Conservation (phyloP, 2,329 filamentous ascomycete genomes). For the Passalora sequoiae region DNA sequence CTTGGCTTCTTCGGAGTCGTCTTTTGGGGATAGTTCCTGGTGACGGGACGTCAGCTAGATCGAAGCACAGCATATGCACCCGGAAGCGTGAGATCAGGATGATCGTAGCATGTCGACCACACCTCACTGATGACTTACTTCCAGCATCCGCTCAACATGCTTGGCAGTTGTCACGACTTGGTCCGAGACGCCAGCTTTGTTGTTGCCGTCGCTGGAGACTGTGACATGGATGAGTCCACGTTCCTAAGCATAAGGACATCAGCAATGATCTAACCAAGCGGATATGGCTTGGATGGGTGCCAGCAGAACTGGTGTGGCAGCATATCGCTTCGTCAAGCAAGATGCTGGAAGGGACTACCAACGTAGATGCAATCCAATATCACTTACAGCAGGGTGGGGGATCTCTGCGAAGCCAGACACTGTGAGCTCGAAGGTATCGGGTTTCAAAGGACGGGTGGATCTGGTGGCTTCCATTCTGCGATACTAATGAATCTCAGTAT, state of each 20-base stretch:
- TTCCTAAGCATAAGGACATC: too few species aligned
- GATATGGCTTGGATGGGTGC: too few species aligned
- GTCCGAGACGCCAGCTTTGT: conserved; percentile 22
- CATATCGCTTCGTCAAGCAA: too few species aligned
- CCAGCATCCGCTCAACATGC: conserved; percentile 21
- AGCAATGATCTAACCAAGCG: too few species aligned
- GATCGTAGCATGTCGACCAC: too few species aligned
- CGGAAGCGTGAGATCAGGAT: too few species aligned
- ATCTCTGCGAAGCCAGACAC: conserved; percentile 20
- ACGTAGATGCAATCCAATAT: too few species aligned
- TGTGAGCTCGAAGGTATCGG: conserved; percentile 16
- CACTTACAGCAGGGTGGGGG: conserved; percentile 19
- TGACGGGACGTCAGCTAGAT: too few species aligned
- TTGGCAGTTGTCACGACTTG: conserved; percentile 22
- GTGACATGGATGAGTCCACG: conserved; percentile 22
- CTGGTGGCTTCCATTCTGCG: neutral
- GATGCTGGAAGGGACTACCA: too few species aligned
- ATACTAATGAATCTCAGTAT: neutral
- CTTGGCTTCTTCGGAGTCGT: conserved; percentile 15
- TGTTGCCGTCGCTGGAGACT: conserved; percentile 17
- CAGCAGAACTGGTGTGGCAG: too few species aligned
- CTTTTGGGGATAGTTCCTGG: conserved; percentile 12
- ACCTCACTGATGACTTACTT: too few species aligned
- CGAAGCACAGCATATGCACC: too few species aligned
- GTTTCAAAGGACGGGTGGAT: conserved; percentile 2